These are phyloP conservation scores for Globisporangium cylindrosporum DNA, from an alignment of 352 stramenopile genomes.

Conservation along the genomic window DNA sequence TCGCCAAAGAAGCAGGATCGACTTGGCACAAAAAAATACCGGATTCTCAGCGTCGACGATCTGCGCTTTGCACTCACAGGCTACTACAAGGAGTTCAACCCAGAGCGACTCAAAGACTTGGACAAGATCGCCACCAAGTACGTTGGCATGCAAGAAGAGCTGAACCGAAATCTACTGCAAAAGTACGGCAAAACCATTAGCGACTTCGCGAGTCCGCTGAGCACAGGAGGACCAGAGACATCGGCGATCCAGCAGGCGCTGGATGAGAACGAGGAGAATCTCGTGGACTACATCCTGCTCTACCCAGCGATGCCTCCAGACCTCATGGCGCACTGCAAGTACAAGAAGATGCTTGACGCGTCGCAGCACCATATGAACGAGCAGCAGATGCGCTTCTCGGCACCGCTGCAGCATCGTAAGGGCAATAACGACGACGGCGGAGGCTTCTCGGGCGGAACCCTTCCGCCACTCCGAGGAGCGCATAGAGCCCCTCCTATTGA, in stretches of 20 bases:
- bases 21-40: background rate
- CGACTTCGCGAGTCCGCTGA: conserved; percentile 26
- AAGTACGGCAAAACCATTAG: conserved; percentile 65
- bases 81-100: conserved; percentile 65
- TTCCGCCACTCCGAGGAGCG: conserved; percentile 57
- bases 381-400: conserved; percentile 76
- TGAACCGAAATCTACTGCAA: conserved; percentile 57
- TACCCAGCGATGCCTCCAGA: conserved; percentile 41
- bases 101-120: conserved; percentile 53
- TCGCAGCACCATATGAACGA: conserved; percentile 78
- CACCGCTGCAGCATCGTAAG: conserved; percentile 71
- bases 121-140: conserved; percentile 79
- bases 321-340: conserved; percentile 48
- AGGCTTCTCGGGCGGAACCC: conserved; percentile 14
- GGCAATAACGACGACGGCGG: conserved; percentile 26
- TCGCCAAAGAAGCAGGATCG: conserved; percentile 1
- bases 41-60: conserved; percentile 28
- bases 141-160: conserved; percentile 47
- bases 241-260: background rate
- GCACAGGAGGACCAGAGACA: background rate
- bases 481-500: conserved; percentile 31
- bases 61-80: conserved; percentile 38
- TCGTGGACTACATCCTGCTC: conserved; percentile 68
- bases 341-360: conserved; percentile 76
- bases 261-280: conserved; percentile 33